A percentile compares a stretch with the other conserved stretches of the same genome.
phyloP scores from a whole-genome alignment of 345 rosid species.

The Camelina neglecta region DNA sequence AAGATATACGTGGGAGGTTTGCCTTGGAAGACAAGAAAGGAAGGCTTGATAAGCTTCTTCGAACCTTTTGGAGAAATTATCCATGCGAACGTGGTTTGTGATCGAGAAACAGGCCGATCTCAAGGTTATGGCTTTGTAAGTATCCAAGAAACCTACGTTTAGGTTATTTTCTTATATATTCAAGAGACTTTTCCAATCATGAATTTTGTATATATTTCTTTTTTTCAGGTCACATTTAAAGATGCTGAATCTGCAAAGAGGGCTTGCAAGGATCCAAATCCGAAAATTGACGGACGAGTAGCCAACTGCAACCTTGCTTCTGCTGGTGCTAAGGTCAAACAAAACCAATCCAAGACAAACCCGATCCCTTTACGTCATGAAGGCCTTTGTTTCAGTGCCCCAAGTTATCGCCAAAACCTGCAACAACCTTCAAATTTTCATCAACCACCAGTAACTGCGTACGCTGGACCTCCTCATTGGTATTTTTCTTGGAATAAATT shows the following conservation, averaged over 20 bases:
- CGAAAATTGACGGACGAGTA: constrained; percentile 63
- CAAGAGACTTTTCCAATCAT: not conserved
- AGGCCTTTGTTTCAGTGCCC: constrained; percentile 8
- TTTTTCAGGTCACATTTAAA: constrained; percentile 59
- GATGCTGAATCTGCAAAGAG: constrained; percentile 66
- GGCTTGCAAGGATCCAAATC: constrained; percentile 59
- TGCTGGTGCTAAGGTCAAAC: constrained; percentile 8
- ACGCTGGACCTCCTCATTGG: not conserved
- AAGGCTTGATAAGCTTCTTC: constrained; percentile 34
- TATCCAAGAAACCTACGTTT: not conserved
- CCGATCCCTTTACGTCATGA: not conserved
- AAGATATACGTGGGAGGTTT: constrained; percentile 23
- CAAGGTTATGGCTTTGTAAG: constrained; percentile 59
- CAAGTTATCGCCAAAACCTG: not conserved
- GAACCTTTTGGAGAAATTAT: constrained; percentile 50
- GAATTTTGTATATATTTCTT: not conserved
- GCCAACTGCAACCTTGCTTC: constrained; percentile 70
- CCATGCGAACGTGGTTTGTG: constrained; percentile 49
- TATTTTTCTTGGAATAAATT: not conserved
- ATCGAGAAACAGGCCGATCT: constrained; percentile 45
- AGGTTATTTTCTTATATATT: not conserved
- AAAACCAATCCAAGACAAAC: constrained; percentile 3
- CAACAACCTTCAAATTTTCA: not conserved
- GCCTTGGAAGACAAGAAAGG: constrained; percentile 16
- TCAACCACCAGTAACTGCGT: not conserved